phyloP scores from a whole-genome alignment of 192 early-diverging fungal genomes.

The Diversispora epigaea region DNA sequence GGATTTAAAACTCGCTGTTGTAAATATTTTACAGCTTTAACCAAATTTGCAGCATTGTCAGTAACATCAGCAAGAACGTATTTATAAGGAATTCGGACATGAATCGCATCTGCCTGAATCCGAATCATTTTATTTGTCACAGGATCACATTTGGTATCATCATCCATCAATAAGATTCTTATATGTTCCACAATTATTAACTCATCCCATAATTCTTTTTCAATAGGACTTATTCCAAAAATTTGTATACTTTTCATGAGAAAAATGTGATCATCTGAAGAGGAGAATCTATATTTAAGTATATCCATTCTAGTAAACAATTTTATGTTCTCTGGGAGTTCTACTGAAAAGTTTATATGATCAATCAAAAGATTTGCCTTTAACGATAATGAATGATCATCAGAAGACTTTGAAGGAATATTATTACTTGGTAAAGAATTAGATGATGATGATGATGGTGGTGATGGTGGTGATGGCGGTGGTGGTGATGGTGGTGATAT shows the following conservation, averaged over 20 bases:
- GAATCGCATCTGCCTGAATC: conserved; percentile 27
- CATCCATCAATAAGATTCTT: conserved; percentile 8
- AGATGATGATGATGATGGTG: too few relatives aligned
- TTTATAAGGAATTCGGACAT: conserved; percentile 42
- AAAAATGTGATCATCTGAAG: background rate
- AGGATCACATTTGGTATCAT: background rate
- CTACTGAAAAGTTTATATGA: conserved; percentile 22
- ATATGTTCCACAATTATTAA: conserved; percentile 41
- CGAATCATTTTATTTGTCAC: conserved; percentile 24
- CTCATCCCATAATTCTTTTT: conserved; percentile 39
- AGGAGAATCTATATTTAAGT: conserved; percentile 13
- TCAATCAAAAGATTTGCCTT: conserved; percentile 25
- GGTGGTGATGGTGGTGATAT: background rate
- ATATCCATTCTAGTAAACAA: conserved; percentile 37
- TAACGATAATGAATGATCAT: background rate
- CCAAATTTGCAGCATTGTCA: conserved; percentile 36
- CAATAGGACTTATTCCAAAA: conserved; percentile 31
- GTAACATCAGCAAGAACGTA: conserved; percentile 41
- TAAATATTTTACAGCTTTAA: conserved; percentile 38
- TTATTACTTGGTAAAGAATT: too few relatives aligned
- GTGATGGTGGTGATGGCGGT: too few relatives aligned
- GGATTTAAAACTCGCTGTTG: conserved; percentile 26
- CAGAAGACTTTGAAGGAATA: background rate
- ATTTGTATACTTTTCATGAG: conserved; percentile 25
- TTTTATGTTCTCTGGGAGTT: conserved; percentile 21